A percentile compares a stretch with the other conserved stretches of the same genome.
Conservation (phyloP, 1,284 basidiomycete genomes). For the Apiotrichum gamsii region DNA sequence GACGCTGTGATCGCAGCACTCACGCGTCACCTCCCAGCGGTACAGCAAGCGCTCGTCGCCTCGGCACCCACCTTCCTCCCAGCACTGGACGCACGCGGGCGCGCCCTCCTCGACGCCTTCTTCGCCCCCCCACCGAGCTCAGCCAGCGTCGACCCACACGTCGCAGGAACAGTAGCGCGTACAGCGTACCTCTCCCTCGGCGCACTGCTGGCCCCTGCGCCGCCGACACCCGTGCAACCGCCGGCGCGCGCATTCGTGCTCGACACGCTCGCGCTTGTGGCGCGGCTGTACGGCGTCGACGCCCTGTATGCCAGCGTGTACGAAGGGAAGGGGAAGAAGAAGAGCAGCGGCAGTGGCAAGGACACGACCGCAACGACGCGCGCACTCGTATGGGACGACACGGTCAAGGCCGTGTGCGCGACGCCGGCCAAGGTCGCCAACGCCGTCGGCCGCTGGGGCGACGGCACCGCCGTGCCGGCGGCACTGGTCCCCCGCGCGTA, state of each 20-base stretch:
- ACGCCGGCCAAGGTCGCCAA: constrained; percentile 40
- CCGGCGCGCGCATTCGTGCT: constrained; percentile 30
- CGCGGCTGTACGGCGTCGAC: constrained; percentile 61
- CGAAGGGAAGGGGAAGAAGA: background rate
- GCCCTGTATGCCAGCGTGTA: constrained; percentile 51
- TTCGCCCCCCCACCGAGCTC: constrained; percentile 21
- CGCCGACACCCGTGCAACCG: constrained; percentile 9
- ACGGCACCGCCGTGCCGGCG: constrained; percentile 18
- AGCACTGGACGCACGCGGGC: constrained; percentile 51
- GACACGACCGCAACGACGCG: constrained; percentile 1
- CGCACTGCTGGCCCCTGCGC: constrained; percentile 15
- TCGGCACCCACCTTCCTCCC: constrained; percentile 61
- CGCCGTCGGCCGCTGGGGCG: constrained; percentile 47
- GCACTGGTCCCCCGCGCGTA: constrained; percentile 47
- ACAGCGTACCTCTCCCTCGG: constrained; percentile 29
- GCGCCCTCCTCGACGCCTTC: constrained; percentile 22
- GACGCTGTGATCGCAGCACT: constrained; percentile 2
- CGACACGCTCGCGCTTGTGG: constrained; percentile 54
- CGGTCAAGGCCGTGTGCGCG: constrained; percentile 20
- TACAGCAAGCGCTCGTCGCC: constrained; percentile 27
- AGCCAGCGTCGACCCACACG: background rate
- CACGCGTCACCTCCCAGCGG: constrained; percentile 25
- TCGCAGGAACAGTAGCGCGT: constrained; percentile 25
- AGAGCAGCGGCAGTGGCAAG: constrained; percentile 9
- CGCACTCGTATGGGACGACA: constrained; percentile 38